A percentile compares a stretch with the other conserved stretches of the same genome.
Evolutionary conservation across 176 grass and related monocot genomes (phyloP).

Genomic region (Zoysia japonica): DNA sequence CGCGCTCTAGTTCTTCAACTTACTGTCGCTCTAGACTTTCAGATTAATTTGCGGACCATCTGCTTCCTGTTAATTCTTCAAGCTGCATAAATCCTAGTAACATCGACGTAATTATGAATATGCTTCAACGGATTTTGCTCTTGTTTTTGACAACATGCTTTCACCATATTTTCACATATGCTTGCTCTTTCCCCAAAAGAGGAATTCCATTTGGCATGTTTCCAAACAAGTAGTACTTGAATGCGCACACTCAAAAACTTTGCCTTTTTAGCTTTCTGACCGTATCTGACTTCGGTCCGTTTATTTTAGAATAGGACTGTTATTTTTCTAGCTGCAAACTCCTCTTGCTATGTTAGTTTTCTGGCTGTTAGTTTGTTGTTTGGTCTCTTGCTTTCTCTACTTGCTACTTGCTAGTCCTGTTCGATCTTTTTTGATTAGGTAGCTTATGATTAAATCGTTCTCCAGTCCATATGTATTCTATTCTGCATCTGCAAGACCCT

Average conservation of each 20-base stretch:
- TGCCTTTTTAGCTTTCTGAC: neutral
- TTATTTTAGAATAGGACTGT: neutral
- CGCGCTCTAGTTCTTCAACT: neutral
- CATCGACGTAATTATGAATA: neutral
- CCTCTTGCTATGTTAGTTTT: neutral
- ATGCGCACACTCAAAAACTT: neutral
- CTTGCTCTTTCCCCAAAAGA: neutral
- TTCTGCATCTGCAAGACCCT: neutral
- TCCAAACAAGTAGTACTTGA: neutral
- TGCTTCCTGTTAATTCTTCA: neutral
- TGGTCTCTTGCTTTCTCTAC: neutral
- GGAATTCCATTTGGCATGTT: neutral
- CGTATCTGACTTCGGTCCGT: neutral
- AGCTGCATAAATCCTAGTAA: neutral
- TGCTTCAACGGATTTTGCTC: neutral
- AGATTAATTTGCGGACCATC: neutral
- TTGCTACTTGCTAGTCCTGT: neutral
- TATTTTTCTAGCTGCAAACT: neutral
- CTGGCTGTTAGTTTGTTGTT: neutral
- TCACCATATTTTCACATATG: neutral
- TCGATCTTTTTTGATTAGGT: too few relatives aligned
- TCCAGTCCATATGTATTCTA: neutral
- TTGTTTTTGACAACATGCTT: neutral
- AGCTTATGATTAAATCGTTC: neutral
- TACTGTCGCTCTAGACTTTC: too few relatives aligned